phyloP scores from a whole-genome alignment of 1,139 yeast species.

The Saccharomyces hybrid region DNA sequence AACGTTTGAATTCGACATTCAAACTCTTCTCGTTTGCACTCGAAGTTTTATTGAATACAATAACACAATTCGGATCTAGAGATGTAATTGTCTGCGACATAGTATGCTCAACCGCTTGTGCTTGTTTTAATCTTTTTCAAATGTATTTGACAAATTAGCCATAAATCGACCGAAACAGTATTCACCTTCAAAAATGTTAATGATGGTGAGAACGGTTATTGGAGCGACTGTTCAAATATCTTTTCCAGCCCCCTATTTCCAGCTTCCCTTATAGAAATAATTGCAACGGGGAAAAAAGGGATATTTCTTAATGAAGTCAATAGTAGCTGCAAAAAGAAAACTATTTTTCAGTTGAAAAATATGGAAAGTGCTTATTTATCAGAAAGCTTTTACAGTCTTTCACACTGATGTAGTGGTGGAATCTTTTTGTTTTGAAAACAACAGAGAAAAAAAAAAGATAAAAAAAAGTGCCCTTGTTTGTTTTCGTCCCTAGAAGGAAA shows the following conservation, averaged over 20 bases:
- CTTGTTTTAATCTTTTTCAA: not conserved
- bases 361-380: not conserved
- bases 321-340: not conserved
- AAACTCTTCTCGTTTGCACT: conserved; percentile 1
- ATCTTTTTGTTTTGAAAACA: not conserved
- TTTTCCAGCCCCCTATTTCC: not conserved
- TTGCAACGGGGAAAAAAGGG: not conserved
- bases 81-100: not conserved
- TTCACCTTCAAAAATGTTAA: not conserved
- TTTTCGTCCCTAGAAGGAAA: not conserved
- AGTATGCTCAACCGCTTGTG: not conserved
- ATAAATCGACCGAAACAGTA: not conserved
- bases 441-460: not conserved
- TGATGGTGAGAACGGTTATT: not conserved
- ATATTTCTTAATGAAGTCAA: not conserved
- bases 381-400: not conserved
- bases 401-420: not conserved
- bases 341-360: not conserved
- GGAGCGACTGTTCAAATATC: not conserved
- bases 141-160: not conserved
- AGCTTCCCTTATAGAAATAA: not conserved
- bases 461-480: not conserved
- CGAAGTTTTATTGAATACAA: conserved; percentile 2
- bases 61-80: conserved; percentile 5
- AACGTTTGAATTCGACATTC: conserved; percentile 8